These are phyloP conservation scores for Aspergillus luchuensis DNA, from an alignment of 2,329 filamentous ascomycete genomes.

Conservation along the genomic window DNA sequence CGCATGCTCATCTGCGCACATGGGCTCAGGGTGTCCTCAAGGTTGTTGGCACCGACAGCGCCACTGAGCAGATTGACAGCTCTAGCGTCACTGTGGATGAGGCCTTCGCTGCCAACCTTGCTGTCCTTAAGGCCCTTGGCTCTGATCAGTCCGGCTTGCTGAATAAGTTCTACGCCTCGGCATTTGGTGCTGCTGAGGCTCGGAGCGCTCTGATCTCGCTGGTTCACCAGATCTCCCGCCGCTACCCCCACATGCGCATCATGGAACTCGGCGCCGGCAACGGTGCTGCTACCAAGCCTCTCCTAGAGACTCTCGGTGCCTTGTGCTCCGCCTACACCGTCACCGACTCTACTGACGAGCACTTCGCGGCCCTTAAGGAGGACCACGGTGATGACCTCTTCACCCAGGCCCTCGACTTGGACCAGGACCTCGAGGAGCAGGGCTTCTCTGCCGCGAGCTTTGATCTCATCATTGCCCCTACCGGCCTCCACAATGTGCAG, in stretches of 20 bases:
- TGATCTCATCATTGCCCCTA: conserved; percentile 42
- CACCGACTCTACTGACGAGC: conserved; percentile 49
- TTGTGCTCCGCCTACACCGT: conserved; percentile 45
- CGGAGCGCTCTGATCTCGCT: conserved; percentile 21
- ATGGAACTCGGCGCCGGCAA: conserved; percentile 50
- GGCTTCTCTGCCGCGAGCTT: conserved; percentile 33
- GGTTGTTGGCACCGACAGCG: too few relatives aligned
- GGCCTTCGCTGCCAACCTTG: too few relatives aligned
- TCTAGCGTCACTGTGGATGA: too few relatives aligned
- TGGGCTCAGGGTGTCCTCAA: too few relatives aligned
- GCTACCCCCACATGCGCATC: conserved; percentile 48
- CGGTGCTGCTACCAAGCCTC: conserved; percentile 43
- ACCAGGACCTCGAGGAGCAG: conserved; percentile 33
- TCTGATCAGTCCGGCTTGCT: background rate
- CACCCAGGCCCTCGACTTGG: conserved; percentile 36
- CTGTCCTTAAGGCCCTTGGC: too few relatives aligned
- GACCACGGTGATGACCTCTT: conserved; percentile 32
- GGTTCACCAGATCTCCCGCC: conserved; percentile 41
- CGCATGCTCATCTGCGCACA: too few relatives aligned
- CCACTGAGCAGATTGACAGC: too few relatives aligned
- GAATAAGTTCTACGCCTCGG: background rate
- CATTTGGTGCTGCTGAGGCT: conserved; percentile 24
- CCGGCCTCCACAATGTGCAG: conserved; percentile 45
- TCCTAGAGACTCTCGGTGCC: conserved; percentile 36
- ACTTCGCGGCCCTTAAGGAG: conserved; percentile 41